A percentile compares a stretch with the other conserved stretches of the same genome.
Evolutionary conservation across 75 land plant species (phyloP).

Genomic region (Azolla pinnata): DNA sequence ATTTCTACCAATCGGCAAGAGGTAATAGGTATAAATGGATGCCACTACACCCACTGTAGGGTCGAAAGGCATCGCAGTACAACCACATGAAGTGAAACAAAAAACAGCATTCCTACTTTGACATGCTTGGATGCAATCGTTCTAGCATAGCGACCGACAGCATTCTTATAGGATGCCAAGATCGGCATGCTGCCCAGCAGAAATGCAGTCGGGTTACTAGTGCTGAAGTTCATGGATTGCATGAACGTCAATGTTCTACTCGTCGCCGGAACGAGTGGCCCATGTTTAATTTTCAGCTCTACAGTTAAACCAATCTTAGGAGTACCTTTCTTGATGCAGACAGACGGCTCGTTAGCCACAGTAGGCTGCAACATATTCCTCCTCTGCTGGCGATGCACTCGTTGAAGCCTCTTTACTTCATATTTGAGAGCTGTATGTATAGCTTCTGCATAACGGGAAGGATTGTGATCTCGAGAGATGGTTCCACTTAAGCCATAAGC

Average conservation of each 20-base stretch:
- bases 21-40: too few species aligned
- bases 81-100: constrained; percentile 47
- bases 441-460: constrained; percentile 50
- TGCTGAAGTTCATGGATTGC: not conserved
- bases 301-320: not conserved
- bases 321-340: not conserved
- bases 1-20: too few species aligned
- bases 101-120: constrained; percentile 54
- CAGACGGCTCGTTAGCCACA: constrained; percentile 14
- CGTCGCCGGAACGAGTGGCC: constrained; percentile 1
- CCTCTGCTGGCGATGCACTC: constrained; percentile 33
- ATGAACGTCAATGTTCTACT: constrained; percentile 3
- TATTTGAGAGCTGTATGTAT: constrained; percentile 34
- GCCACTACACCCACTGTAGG: too few species aligned
- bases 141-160: constrained; percentile 33
- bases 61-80: constrained; percentile 3
- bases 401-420: constrained; percentile 48
- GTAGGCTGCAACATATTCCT: constrained; percentile 61
- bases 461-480: constrained; percentile 71
- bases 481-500: constrained; percentile 79
- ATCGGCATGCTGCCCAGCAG: not conserved
- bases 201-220: constrained; percentile 1
- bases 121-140: constrained; percentile 57
- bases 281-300: not conserved
- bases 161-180: constrained; percentile 17